Conservation (phyloP, 805 yeast genomes). For the Ascoidea rubescens region DNA sequence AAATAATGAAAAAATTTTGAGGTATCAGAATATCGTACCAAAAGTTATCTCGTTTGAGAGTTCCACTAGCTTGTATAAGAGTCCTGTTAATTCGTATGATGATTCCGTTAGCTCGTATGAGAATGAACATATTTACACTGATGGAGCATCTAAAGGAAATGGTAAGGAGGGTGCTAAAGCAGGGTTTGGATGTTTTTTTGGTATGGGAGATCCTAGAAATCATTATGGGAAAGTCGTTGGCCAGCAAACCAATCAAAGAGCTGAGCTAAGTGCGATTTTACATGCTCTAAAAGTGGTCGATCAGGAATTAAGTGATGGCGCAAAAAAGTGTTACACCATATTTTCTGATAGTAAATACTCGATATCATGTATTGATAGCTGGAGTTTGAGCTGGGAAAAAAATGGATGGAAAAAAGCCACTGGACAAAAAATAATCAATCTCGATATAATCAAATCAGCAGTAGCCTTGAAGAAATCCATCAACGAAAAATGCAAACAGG, state of each 20-base stretch:
- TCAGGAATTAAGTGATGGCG: constrained; percentile 17
- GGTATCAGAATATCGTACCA: neutral
- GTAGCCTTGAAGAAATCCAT: constrained; percentile 22
- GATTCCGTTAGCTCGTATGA: neutral
- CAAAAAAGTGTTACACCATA: constrained; percentile 25
- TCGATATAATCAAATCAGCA: constrained; percentile 30
- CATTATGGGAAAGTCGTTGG: constrained; percentile 35
- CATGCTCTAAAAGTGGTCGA: constrained; percentile 35
- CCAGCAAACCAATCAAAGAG: constrained; percentile 63
- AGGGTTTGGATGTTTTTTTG: constrained; percentile 73
- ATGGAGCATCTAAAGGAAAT: constrained; percentile 62
- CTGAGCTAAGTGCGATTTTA: constrained; percentile 59
- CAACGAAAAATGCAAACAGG: constrained; percentile 16
- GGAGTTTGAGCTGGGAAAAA: constrained; percentile 42
- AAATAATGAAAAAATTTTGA: neutral
- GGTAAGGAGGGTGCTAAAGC: constrained; percentile 31
- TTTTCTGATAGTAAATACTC: constrained; percentile 64
- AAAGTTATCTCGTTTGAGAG: neutral
- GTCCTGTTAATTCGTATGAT: neutral
- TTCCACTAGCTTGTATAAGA: neutral
- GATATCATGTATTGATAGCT: constrained; percentile 37
- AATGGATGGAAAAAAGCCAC: constrained; percentile 38
- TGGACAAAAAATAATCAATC: constrained; percentile 34
- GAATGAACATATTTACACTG: constrained; percentile 40
- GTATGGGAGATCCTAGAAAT: constrained; percentile 38